Percentiles rank a stretch among this genome's conserved stretches.
These are phyloP conservation scores for Ganoderma boninense DNA, from an alignment of 1,284 basidiomycete species.

Conservation along the genomic window DNA sequence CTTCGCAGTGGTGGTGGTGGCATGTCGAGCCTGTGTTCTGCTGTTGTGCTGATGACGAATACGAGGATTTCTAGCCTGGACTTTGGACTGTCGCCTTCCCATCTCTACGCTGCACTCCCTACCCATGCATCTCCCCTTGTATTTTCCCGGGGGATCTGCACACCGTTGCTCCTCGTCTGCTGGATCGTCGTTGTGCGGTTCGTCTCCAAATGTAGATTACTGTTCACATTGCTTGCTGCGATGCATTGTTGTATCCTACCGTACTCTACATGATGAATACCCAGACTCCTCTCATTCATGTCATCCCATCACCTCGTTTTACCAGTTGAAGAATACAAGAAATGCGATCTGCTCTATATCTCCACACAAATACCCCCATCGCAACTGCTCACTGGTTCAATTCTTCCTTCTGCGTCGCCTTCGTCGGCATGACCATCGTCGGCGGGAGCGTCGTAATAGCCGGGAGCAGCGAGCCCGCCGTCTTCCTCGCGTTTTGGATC, in stretches of 20 bases:
- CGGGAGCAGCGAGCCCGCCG: conserved; percentile 73
- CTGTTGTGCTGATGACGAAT: conserved; percentile 55
- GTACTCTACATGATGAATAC: conserved; percentile 23
- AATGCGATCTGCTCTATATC: not conserved
- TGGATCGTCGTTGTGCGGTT: not conserved
- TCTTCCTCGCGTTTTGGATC: conserved; percentile 84
- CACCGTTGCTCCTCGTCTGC: not conserved
- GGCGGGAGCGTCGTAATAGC: conserved; percentile 86
- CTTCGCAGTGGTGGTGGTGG: conserved; percentile 83
- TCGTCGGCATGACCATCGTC: conserved; percentile 76
- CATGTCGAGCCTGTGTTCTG: conserved; percentile 67
- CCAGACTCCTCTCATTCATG: conserved; percentile 16
- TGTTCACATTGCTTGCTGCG: conserved; percentile 7
- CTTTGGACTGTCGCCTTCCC: not conserved
- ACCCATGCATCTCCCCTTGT: conserved; percentile 12
- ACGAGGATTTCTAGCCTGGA: conserved; percentile 38
- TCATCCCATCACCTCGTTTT: not conserved
- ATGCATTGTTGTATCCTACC: conserved; percentile 30
- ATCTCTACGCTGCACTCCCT: not conserved
- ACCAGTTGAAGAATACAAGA: conserved; percentile 13
- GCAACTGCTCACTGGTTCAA: conserved; percentile 9
- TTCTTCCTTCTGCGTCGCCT: conserved; percentile 14
- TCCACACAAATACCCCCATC: not conserved
- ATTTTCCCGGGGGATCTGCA: not conserved
- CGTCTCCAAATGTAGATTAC: conserved; percentile 25